A percentile compares a stretch with the other conserved stretches of the same genome.
These are phyloP conservation scores for Neophaeococcomyces mojaviensis DNA, from an alignment of 2,329 filamentous ascomycete species.

Conservation along the genomic window DNA sequence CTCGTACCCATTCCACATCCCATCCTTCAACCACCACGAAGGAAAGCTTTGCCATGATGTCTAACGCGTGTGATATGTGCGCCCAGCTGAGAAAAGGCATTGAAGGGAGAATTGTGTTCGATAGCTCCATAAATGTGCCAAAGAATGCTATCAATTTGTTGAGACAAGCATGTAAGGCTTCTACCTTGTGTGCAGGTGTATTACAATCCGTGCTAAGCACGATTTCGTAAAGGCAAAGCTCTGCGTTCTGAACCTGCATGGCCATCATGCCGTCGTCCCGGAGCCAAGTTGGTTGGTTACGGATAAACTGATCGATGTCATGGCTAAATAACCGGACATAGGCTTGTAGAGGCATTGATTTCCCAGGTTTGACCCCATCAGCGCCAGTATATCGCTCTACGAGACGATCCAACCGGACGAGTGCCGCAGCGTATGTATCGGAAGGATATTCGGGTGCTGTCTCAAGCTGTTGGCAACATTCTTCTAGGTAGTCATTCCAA, in stretches of 20 bases:
- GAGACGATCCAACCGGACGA: conserved; percentile 46
- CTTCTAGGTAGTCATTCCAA: conserved; percentile 47
- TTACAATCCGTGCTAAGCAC: conserved; percentile 31
- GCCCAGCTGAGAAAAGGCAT: conserved; percentile 41
- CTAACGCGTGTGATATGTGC: conserved; percentile 41
- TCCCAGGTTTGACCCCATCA: conserved; percentile 12
- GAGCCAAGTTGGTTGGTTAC: conserved; percentile 5
- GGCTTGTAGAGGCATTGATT: conserved; percentile 19
- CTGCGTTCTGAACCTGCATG: conserved; percentile 11
- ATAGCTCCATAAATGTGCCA: conserved; percentile 40
- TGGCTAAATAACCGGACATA: conserved; percentile 40
- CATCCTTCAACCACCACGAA: conserved; percentile 24
- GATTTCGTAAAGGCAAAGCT: conserved; percentile 24
- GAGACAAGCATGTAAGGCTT: conserved; percentile 39
- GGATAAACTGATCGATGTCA: conserved; percentile 28
- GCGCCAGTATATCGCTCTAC: conserved; percentile 31
- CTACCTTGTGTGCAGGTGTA: conserved; percentile 30
- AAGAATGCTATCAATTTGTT: conserved; percentile 45
- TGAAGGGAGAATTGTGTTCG: conserved; percentile 36
- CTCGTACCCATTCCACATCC: conserved; percentile 24
- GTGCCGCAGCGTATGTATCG: conserved; percentile 40
- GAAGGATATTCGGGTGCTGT: conserved; percentile 39
- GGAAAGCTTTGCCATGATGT: conserved; percentile 23
- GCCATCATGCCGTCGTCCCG: conserved; percentile 7
- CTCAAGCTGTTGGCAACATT: conserved; percentile 43